These are phyloP conservation scores for Carex arenaria DNA, from an alignment of 202 grass and related monocot genomes.

Conservation along the genomic window DNA sequence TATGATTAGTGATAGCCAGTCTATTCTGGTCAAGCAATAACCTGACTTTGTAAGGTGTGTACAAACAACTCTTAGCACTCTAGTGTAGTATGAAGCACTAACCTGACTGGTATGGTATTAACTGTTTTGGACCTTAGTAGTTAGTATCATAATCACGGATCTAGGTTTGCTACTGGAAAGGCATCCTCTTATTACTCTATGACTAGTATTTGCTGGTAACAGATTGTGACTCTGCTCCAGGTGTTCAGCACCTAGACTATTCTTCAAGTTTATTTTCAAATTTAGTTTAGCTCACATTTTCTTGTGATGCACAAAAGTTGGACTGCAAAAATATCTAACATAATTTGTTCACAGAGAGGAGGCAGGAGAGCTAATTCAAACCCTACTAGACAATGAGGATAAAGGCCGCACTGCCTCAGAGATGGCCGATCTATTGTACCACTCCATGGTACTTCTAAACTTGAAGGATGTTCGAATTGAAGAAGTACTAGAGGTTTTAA, in stretches of 20 bases:
- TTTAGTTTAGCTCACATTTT: background rate
- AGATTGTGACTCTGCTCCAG: too few species aligned
- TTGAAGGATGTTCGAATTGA: conserved; percentile 72
- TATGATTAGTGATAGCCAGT: background rate
- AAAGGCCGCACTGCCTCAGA: conserved; percentile 45
- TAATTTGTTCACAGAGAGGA: conserved; percentile 50
- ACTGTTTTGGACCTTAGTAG: background rate
- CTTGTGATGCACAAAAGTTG: background rate
- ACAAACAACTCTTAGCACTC: background rate
- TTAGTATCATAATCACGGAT: background rate
- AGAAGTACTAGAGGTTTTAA: conserved; percentile 57
- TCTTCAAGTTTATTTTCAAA: background rate
- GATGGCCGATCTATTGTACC: conserved; percentile 91
- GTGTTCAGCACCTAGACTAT: background rate
- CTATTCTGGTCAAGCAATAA: background rate
- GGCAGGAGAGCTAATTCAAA: conserved; percentile 67
- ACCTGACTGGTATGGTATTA: background rate
- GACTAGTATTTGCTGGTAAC: background rate
- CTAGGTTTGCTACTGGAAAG: background rate
- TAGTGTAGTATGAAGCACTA: background rate
- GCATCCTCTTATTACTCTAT: background rate
- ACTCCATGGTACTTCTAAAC: conserved; percentile 76
- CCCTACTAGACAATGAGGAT: conserved; percentile 67
- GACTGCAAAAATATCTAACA: background rate
- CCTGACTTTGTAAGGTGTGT: too few species aligned